Evolutionary conservation across 2,329 filamentous ascomycete species (phyloP).

Genomic region (Elsinoe australis): DNA sequence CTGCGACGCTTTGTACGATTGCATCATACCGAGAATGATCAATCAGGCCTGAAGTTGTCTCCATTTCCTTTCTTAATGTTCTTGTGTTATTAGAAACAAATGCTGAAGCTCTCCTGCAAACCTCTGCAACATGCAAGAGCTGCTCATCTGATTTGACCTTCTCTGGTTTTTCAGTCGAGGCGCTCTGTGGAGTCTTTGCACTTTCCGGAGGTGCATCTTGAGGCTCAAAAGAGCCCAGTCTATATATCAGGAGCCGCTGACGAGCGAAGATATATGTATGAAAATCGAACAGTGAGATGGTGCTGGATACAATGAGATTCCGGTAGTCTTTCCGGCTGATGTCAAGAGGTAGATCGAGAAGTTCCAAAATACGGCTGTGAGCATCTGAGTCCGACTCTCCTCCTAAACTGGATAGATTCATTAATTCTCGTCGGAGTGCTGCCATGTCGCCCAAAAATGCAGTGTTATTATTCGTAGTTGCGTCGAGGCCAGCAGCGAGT

Average conservation of each 20-base stretch:
- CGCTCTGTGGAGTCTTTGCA: conserved; percentile 2
- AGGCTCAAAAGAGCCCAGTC: conserved; percentile 61
- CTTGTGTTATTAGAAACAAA: conserved; percentile 77
- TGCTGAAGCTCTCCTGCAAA: conserved; percentile 72
- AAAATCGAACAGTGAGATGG: conserved; percentile 95
- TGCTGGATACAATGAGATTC: conserved; percentile 84
- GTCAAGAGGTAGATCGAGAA: conserved; percentile 32
- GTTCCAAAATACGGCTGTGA: conserved; percentile 16
- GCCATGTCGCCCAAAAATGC: conserved; percentile 19
- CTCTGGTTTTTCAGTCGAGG: conserved; percentile 23
- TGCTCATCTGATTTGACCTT: conserved; percentile 50
- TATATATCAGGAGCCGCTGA: conserved; percentile 72
- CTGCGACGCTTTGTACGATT: conserved; percentile 64
- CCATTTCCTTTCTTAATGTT: conserved; percentile 70
- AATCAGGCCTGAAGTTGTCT: conserved; percentile 27
- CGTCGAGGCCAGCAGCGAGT: conserved; percentile 77
- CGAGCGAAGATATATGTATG: conserved; percentile 86
- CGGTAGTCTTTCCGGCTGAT: conserved; percentile 66
- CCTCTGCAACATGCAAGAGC: conserved; percentile 70
- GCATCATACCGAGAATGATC: conserved; percentile 28
- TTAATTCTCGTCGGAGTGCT: background rate
- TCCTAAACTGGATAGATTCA: conserved; percentile 1
- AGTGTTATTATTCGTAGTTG: conserved; percentile 67
- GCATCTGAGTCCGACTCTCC: background rate
- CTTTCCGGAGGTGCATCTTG: conserved; percentile 16